Base-by-base conservation (phyloP, 108 stramenopile genomes). In the Nitzschia inconspicua region DNA sequence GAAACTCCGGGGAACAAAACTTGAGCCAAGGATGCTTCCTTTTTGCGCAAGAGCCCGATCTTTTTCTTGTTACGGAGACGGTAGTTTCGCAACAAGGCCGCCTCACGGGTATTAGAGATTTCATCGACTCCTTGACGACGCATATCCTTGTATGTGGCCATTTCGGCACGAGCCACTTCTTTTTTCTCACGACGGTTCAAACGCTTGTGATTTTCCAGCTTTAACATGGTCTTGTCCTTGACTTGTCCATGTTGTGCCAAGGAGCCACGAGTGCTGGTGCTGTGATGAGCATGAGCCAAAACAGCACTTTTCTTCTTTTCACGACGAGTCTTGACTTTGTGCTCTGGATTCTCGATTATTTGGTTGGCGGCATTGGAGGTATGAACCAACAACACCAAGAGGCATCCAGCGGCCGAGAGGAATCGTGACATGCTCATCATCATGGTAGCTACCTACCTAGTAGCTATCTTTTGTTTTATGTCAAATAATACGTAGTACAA, bases 1-100 rank as follows among this genome's bases (percentile, higher is more conserved):
- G 83, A 83, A 16, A 78, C 83, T 13, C 84, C 83, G 3, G 89
- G 85, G 57, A 85, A 91, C 19, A 87, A 60, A 16, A 89, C 70
- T 14, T 69, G 57, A 8, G 84, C 68, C 41, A 89, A 46, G 34
- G 54, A 56, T 6, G 68, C 65, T 34, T 85, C 75, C 29, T 65
- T 57, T 43, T 82, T 79, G 10, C 70, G 63, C 8, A 85, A 40
- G 11, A 91, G 24, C 2, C 85, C 85, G 61, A 52, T 73, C 13
- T 34, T 24, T 60, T 86, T 89, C 78, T 89, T 89, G 57, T 80
- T 81, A 29, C 85, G 66, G 7, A 79, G 66, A 7, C 57, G 62
- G 63, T 73, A 77, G 36, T 77, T 53, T 25, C 77, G 66, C 44
- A 78, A 24, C 42, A 61, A 32, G 10, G 48, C 57, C 3, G 77